Base-by-base conservation (phyloP, 225 moss, liverwort and hornwort species). In the Straminergon stramineum region DNA sequence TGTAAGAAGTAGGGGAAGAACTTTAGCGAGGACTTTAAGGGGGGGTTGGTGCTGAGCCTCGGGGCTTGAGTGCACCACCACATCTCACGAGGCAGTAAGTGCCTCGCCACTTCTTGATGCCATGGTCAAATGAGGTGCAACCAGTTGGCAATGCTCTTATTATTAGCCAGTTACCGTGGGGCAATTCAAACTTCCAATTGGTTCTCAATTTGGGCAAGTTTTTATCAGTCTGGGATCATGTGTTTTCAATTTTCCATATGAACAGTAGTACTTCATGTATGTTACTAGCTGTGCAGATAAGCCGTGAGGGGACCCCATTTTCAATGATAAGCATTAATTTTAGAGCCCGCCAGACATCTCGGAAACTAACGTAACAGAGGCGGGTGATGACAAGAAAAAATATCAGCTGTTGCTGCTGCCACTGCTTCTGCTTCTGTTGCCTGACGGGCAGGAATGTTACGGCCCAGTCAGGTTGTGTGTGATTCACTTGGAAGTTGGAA, bases 401-500 rank as follows among this genome's bases (percentile, higher is more conserved):
- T 74, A 70, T 87, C 62, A 10, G 75, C 69, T 2, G n/a, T 13
- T 20, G 20, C 37, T 64, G 17, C 66, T 18, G 17, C 22, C 12
- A 8, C n/a, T 4, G 22, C 22, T 3, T 7, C 22, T 17, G 19
- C 31, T 18, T 26, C 21, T 58, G 71, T n/a, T 66, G 21, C 85
- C 85, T 81, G 91, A 66, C n/a, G 26, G 52, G 82, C 70, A 73
- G 56, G 67, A 82, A 86, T 71, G 69, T 83, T 63, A 77, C 43
- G 63, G 69, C 43, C 7, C 2, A 3, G 13, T 58, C 68, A 62
- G 53, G 75, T 65, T 57, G 71, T 35, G 83, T 19, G 27, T 32
- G 86, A 83, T 79, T 79, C 65, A 58, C 89, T 91, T 91, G 87
- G 84, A 91, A 58, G 87, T 91, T 91, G 87, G 84, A 91, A 87